phyloP scores from a whole-genome alignment of 2,329 filamentous ascomycete genomes.

The Chalaropsis ovoidea region DNA sequence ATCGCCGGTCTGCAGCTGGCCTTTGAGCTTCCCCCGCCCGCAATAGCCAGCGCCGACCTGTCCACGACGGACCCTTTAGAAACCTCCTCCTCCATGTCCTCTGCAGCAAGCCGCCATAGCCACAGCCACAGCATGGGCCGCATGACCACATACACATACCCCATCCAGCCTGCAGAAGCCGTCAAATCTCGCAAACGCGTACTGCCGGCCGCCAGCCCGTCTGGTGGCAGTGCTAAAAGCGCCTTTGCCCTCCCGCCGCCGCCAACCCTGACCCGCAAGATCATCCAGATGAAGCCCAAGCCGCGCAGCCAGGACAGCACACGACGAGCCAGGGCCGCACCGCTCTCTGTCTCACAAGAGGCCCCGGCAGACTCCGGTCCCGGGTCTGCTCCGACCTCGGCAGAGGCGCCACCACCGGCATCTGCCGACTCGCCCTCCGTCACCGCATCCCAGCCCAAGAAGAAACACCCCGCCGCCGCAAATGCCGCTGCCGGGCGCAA shows the following conservation, averaged over 20 bases:
- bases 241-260: slow-evolving; percentile 79
- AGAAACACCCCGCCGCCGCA: slow-evolving; percentile 63
- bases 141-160: slow-evolving; percentile 32
- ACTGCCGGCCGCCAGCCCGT: slow-evolving; percentile 36
- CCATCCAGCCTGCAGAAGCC: slow-evolving; percentile 42
- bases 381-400: not conserved
- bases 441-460: slow-evolving; percentile 43
- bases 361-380: not conserved
- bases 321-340: slow-evolving; percentile 17
- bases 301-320: slow-evolving; percentile 25
- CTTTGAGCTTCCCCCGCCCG: slow-evolving; percentile 69
- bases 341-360: slow-evolving; percentile 22
- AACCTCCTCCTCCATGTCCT: not conserved
- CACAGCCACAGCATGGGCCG: slow-evolving; percentile 19
- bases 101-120: not conserved
- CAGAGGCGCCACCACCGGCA: slow-evolving; percentile 17
- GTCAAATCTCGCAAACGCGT: slow-evolving; percentile 44
- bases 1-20: slow-evolving; percentile 53
- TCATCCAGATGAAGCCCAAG: slow-evolving; percentile 89
- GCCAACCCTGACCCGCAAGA: slow-evolving; percentile 83
- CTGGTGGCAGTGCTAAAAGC: slow-evolving; percentile 41
- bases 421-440: not conserved
- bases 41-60: slow-evolving; percentile 43
- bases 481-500: slow-evolving; percentile 77
- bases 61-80: slow-evolving; percentile 35